Conservation (phyloP, 371 early-diverging fungal genomes). For the Hamiltosporidium tvaerminnensis region DNA sequence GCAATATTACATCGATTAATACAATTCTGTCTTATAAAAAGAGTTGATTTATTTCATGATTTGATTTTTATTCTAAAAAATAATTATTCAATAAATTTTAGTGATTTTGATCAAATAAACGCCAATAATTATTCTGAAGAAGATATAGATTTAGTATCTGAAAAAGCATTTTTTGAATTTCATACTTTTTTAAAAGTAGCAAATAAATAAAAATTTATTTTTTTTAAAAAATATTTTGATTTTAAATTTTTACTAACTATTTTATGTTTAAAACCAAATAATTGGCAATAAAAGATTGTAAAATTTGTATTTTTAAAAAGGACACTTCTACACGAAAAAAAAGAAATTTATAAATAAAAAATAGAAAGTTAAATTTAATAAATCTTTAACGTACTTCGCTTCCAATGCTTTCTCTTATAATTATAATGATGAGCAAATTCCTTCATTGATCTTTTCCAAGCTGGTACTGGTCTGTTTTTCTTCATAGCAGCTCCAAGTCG, state of each 20-base stretch:
- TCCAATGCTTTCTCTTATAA: slow-evolving; percentile 46
- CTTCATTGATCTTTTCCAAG: slow-evolving; percentile 48
- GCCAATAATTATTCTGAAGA: not conserved
- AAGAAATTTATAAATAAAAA: too few species aligned
- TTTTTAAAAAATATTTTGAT: not conserved
- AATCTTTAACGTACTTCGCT: slow-evolving; percentile 23
- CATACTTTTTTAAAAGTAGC: not conserved
- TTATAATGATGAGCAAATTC: slow-evolving; percentile 43
- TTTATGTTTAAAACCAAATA: too few species aligned
- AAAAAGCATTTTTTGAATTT: not conserved
- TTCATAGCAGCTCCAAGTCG: slow-evolving; percentile 44
- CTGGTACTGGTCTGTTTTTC: slow-evolving; percentile 44
- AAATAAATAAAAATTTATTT: not conserved
- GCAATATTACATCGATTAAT: slow-evolving; percentile 17
- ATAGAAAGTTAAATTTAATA: not conserved
- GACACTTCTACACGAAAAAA: too few species aligned
- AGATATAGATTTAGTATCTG: not conserved
- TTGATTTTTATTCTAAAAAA: slow-evolving; percentile 9
- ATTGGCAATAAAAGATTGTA: too few species aligned
- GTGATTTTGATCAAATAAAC: slow-evolving; percentile 6
- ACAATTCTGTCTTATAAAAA: slow-evolving; percentile 13
- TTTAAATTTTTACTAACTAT: too few species aligned
- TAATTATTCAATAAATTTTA: slow-evolving; percentile 27
- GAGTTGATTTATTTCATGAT: not conserved
- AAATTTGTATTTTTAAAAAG: too few species aligned